Evolutionary conservation across 2,329 filamentous ascomycete genomes (phyloP), one percentile per base, ranked within the genome.

Genomic region (Didymella lethalis): DNA sequence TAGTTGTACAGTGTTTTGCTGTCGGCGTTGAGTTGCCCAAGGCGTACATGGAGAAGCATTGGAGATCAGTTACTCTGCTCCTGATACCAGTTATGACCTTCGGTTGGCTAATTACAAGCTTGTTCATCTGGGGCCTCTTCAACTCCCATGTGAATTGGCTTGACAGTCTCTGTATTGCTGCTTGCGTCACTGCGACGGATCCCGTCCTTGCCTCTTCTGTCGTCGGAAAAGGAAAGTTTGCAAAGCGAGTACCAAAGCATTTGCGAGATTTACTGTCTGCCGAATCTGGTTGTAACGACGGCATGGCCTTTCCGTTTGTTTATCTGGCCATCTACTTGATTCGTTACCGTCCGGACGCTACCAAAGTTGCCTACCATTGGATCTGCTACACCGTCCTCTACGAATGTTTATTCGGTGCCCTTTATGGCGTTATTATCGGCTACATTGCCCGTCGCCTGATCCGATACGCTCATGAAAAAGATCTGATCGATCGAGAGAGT

Each of bases 221-320:
- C 54, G 95, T 99, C 51, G 95, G 95, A 76, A 99, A 98, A 81
- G 95, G 95, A 71, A 99, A 99, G 79, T 99, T 99, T 72, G 94
- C 95, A 34, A 97, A 97, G 81, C 88, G 95, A 63, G 93, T 99
- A 4, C 95, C 95, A 23, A 98, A 97, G 82, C 95, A 99, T 88
- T 82, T 99, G 80, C 87, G 95, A 83, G 95, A 99, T 79, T 76
- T 99, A 50, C 83, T 99, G 12, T 99, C 95, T 4, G 93, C 93
- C 56, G 95, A 99, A 79, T 99, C 95, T 7, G 95, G 95, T 29
- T 99, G 95, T 81, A 99, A 99, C 84, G 95, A 99, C 77, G 95
- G 95, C 79, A 99, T 99, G 95, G 95, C 95, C 1, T 99, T 99
- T 74, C 95, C 95, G 0, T 99, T 99, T 77, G 87, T 99, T 70